These are phyloP conservation scores for Collybia sordida DNA, from an alignment of 768 basidiomycete genomes.

Conservation along the genomic window DNA sequence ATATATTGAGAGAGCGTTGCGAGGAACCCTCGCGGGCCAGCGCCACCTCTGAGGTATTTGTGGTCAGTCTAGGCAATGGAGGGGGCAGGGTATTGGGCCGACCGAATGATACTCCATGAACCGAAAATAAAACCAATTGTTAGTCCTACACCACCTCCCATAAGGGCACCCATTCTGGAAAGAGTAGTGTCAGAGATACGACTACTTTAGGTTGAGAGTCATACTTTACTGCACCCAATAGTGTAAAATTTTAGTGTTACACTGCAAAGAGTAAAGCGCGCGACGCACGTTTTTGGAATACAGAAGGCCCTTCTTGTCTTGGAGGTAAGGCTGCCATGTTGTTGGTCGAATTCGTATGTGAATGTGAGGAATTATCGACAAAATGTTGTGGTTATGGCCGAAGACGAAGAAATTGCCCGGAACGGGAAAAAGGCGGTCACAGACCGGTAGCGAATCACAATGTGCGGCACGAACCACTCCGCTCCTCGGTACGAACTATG, in stretches of 20 bases:
- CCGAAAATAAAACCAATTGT: constrained; percentile 99
- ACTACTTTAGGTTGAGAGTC: constrained; percentile 6
- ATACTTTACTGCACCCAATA: constrained; percentile 54
- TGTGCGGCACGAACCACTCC: not conserved
- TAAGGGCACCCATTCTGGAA: constrained; percentile 86
- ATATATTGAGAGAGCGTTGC: constrained; percentile 97
- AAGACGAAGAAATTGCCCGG: too few relatives aligned
- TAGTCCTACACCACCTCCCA: constrained; percentile 92
- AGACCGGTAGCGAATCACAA: not conserved
- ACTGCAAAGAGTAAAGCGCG: too few relatives aligned
- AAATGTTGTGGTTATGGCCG: too few relatives aligned
- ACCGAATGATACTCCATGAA: constrained; percentile 89
- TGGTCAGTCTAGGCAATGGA: not conserved
- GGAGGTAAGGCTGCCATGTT: constrained; percentile 25
- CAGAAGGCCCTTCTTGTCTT: constrained; percentile 52
- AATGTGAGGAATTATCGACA: not conserved
- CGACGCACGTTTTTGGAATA: constrained; percentile 74
- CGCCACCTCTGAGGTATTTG: constrained; percentile 62
- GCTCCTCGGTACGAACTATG: constrained; percentile 10
- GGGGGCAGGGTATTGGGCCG: constrained; percentile 20
- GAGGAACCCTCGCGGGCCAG: constrained; percentile 86
- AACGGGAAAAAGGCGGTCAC: constrained; percentile 14
- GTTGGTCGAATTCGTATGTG: constrained; percentile 5
- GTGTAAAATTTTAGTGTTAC: not conserved
- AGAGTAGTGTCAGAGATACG: constrained; percentile 12